Evolutionary conservation across 805 yeast genomes (phyloP).

Genomic region (Pichia eremophila): DNA sequence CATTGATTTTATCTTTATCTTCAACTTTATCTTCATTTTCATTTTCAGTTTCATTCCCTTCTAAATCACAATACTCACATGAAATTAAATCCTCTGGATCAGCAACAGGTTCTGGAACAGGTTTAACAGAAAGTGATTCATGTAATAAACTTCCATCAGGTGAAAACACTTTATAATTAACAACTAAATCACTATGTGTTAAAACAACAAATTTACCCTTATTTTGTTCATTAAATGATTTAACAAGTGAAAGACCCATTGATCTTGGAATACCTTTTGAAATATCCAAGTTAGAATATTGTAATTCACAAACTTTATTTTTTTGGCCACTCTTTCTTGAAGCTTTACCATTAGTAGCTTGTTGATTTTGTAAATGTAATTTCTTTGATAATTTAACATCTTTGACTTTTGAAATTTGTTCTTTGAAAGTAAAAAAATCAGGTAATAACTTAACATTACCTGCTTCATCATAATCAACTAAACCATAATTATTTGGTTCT

Average conservation of each 20-base stretch:
- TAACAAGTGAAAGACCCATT: conserved; percentile 3
- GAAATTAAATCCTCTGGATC: conserved; percentile 3
- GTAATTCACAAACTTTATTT: conserved; percentile 27
- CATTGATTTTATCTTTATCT: background rate
- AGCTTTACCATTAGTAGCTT: background rate
- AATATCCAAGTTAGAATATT: conserved; percentile 35
- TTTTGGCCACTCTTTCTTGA: background rate
- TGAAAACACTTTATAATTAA: conserved; percentile 33
- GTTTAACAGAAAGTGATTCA: conserved; percentile 17
- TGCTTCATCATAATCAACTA: conserved; percentile 40
- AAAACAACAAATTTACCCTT: conserved; percentile 44
- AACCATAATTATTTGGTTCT: conserved; percentile 72
- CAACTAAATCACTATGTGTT: conserved; percentile 31
- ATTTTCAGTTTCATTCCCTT: background rate
- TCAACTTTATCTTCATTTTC: background rate
- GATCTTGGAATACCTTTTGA: conserved; percentile 40
- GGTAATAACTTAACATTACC: conserved; percentile 35
- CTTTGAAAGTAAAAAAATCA: conserved; percentile 35
- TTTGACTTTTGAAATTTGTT: conserved; percentile 32
- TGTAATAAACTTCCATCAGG: conserved; percentile 30
- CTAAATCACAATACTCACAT: conserved; percentile 2
- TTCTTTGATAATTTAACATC: conserved; percentile 19
- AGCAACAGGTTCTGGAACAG: conserved; percentile 18
- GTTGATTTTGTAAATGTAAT: conserved; percentile 14
- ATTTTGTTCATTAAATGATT: conserved; percentile 8